Evolutionary conservation across 2,329 filamentous ascomycete genomes (phyloP), one percentile per base, ranked within the genome.

Genomic region (Gaeumannomyces tritici): DNA sequence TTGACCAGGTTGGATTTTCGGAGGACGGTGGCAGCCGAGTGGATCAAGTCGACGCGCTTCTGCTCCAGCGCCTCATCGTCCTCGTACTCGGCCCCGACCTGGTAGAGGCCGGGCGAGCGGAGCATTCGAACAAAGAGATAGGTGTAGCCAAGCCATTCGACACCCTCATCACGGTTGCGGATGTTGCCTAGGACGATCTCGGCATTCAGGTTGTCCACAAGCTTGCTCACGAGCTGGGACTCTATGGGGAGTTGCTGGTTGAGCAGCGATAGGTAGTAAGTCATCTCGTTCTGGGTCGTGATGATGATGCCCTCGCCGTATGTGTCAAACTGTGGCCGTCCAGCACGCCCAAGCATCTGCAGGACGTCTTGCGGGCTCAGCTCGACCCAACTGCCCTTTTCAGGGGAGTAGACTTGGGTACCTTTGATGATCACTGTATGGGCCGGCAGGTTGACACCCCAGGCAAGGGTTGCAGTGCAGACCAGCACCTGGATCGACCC

Each of bases 341-440:
- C 95, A 62, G 95, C 96, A 82, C 95, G 92, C 71, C 95, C 95
- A 70, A 99, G 86, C 96, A 99, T 99, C 74, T 99, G 95, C 60
- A 99, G 81, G 47, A 99, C 93, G 76, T 99, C 95, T 73, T 99
- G 95, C 15, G 95, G 95, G 71, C 93, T 97, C 62, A 99, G 77
- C 73, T 99, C 96, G 26, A 99, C 93, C 93, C 95, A 99, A 74
- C 90, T 95, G 79, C 95, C 95, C 79, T 97, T 98, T 73, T 99
- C 95, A 0, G 95, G 95, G 0, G 95, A 98, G 77, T 99, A 99
- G 26, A 99, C 89, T 71, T 96, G 92, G 1, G 95, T 99, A 62
- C 95, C 95, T 77, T 99, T 99, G 80, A 99, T 99, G 72, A 99
- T 93, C 70, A 99, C 95, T 0, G 95, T 98, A 72, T 99, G 95